A percentile compares a stretch with the other conserved stretches of the same genome.
phyloP scores from a whole-genome alignment of 176 grass and related monocot species.

The Paspalum notatum region DNA sequence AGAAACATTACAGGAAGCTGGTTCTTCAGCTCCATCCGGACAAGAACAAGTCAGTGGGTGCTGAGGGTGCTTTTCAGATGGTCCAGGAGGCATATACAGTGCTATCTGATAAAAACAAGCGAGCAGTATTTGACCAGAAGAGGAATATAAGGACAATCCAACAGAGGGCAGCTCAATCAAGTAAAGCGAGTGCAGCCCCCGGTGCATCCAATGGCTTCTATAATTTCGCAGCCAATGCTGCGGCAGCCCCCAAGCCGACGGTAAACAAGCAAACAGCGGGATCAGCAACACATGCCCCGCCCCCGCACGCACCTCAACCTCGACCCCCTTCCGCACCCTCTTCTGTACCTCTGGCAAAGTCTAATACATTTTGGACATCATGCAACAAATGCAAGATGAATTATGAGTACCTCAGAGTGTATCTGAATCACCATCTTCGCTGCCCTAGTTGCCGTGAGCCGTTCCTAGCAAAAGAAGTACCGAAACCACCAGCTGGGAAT shows the following conservation, averaged over 20 bases:
- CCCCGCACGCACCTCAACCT: neutral
- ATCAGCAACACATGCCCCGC: neutral
- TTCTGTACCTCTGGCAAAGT: neutral
- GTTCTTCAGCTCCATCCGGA: conserved; percentile 32
- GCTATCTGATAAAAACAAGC: conserved; percentile 28
- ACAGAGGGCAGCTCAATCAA: conserved; percentile 11
- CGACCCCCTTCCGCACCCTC: neutral
- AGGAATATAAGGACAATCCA: conserved; percentile 28
- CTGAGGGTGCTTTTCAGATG: conserved; percentile 46
- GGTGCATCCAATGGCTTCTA: conserved; percentile 30
- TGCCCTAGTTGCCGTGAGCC: conserved; percentile 43
- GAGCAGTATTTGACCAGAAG: conserved; percentile 27
- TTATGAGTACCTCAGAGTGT: conserved; percentile 50
- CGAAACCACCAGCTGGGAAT: conserved; percentile 29
- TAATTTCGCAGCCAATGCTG: conserved; percentile 29
- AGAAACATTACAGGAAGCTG: conserved; percentile 35
- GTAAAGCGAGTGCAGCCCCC: neutral
- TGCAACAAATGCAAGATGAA: conserved; percentile 52
- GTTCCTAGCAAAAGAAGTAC: conserved; percentile 39
- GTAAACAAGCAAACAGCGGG: neutral
- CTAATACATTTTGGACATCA: conserved; percentile 50
- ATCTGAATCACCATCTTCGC: conserved; percentile 44
- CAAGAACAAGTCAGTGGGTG: conserved; percentile 41
- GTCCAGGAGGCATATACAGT: conserved; percentile 34
- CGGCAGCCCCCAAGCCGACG: conserved; percentile 13